Percentiles rank a stretch among this genome's conserved stretches.
Evolutionary conservation across 352 stramenopile genomes (phyloP).

Genomic region (Blastocystis sp.): DNA sequence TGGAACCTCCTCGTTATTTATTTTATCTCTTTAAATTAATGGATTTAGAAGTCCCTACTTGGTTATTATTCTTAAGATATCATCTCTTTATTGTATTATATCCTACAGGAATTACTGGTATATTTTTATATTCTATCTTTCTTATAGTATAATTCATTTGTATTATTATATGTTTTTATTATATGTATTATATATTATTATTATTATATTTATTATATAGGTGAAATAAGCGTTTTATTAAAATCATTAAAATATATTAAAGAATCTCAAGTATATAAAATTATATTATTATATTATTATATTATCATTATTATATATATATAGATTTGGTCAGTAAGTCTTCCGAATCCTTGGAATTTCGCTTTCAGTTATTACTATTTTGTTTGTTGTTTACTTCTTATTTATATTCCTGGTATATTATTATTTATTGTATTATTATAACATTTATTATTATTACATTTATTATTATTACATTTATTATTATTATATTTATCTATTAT

Average conservation of each 20-base stretch:
- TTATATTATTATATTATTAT: slow-evolving; percentile 10
- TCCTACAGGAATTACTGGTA: slow-evolving; percentile 75
- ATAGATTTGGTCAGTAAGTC: slow-evolving; percentile 17
- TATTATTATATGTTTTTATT: neutral
- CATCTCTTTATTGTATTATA: slow-evolving; percentile 93
- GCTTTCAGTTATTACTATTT: slow-evolving; percentile 32
- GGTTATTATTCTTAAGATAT: slow-evolving; percentile 87
- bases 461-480: no score
- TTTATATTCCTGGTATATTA: slow-evolving; percentile 27
- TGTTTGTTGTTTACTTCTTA: slow-evolving; percentile 21
- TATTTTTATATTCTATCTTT: slow-evolving; percentile 46
- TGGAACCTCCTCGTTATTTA: slow-evolving; percentile 79
- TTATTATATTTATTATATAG: neutral
- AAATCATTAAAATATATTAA: no score
- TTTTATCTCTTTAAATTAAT: slow-evolving; percentile 86
- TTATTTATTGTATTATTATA: no score
- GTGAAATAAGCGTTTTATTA: no score
- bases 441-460: neutral
- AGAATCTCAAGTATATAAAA: no score
- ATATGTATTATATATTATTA: neutral
- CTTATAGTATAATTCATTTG: neutral
- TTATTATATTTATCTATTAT: no score
- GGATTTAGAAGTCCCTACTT: slow-evolving; percentile 62
- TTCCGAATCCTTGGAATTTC: slow-evolving; percentile 36
- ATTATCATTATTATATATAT: slow-evolving; percentile 23